Percentiles rank a stretch among this genome's conserved stretches.
Evolutionary conservation across 2,329 filamentous ascomycete genomes (phyloP).

Genomic region (Colletotrichum sp.): DNA sequence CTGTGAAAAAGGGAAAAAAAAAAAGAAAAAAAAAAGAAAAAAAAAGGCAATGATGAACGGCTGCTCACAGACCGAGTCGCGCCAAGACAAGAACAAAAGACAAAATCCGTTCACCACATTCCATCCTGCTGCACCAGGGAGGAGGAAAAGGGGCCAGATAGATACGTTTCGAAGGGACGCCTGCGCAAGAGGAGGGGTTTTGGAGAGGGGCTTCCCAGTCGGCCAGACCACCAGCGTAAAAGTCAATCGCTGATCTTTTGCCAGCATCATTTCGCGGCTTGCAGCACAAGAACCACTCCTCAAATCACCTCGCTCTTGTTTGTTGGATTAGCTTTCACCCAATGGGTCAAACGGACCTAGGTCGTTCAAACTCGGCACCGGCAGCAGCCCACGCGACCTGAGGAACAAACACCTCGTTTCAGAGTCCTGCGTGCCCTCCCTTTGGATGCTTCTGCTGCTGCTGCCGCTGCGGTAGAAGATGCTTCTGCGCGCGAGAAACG

Average conservation of each 20-base stretch:
- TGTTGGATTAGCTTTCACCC: neutral
- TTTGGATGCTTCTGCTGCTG: neutral
- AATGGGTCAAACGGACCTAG: neutral
- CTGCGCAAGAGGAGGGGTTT: neutral
- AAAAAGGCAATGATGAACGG: neutral
- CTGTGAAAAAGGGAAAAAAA: neutral
- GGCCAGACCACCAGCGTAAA: neutral
- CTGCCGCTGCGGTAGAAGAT: neutral
- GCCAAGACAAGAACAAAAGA: neutral
- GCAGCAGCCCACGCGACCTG: neutral
- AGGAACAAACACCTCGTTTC: neutral
- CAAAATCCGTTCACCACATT: neutral
- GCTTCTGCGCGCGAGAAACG: neutral
- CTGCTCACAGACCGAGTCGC: neutral
- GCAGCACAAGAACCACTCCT: neutral
- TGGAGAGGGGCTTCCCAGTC: neutral
- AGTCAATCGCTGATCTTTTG: conserved; percentile 13
- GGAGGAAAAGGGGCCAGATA: neutral
- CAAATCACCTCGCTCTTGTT: neutral
- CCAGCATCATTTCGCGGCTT: neutral
- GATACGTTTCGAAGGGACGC: neutral
- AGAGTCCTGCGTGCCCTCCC: neutral
- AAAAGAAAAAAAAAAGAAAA: neutral
- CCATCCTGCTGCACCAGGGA: neutral
- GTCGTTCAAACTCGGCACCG: neutral